A percentile compares a stretch with the other conserved stretches of the same genome.
phyloP scores from a whole-genome alignment of 139 green algal species.

The Penium margaritaceum region DNA sequence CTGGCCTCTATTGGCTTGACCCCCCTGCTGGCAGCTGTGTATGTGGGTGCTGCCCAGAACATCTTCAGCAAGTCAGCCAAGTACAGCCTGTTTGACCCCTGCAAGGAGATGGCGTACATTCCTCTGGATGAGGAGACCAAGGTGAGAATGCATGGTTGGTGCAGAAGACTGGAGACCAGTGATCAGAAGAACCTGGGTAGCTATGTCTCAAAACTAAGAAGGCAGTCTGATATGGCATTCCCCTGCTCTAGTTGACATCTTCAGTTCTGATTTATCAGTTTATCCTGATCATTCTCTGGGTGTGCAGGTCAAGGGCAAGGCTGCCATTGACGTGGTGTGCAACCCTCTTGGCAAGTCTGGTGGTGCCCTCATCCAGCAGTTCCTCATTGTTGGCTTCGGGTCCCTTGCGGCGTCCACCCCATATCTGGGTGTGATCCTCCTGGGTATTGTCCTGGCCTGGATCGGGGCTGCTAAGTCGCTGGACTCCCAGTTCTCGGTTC shows the following conservation, averaged over 20 bases:
- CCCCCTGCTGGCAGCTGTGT: conserved; percentile 86
- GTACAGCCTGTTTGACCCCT: conserved; percentile 98
- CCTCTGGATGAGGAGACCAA: conserved; percentile 86
- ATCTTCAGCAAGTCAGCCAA: conserved; percentile 88
- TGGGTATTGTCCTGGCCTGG: conserved; percentile 81
- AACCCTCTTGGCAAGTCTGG: conserved; percentile 98
- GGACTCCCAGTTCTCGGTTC: conserved; percentile 68
- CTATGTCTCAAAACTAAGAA: no score
- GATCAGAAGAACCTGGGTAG: no score
- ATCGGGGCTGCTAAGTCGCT: conserved; percentile 75
- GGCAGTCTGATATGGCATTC: no score
- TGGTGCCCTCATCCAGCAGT: conserved; percentile 94
- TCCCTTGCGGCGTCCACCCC: conserved; percentile 90
- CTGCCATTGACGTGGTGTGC: conserved; percentile 97
- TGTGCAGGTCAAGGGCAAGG: conserved; percentile 99
- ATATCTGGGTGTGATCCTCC: conserved; percentile 88
- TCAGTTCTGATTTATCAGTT: no score
- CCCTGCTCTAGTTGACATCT: no score
- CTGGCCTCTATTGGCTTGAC: conserved; percentile 79
- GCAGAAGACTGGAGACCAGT: no score
- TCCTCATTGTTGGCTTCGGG: conserved; percentile 94
- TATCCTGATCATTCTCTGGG: no score
- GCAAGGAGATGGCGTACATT: conserved; percentile 99
- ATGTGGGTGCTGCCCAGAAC: conserved; percentile 94
- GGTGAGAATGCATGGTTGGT: no score